Evolutionary conservation across 176 grass and related monocot genomes (phyloP), one percentile per base, ranked within the genome.

Genomic region (Otatea glauca): DNA sequence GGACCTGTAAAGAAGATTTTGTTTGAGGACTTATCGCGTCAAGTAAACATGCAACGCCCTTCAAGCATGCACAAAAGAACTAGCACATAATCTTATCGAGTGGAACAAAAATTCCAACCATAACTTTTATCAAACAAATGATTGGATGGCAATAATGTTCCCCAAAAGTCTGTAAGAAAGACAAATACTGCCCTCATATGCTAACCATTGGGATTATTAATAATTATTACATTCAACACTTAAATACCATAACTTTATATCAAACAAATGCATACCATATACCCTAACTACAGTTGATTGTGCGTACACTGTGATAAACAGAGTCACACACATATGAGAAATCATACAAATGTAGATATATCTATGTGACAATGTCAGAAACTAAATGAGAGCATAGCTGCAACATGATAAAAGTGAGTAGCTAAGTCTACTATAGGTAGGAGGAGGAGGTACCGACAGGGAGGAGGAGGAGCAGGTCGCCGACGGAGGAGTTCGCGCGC

Each of bases 1-100:
- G 96, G 72, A 99, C 97, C 97, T 96, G 97, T 75, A 86, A 94
- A 84, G 15, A 47, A 83, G 75, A 56, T 50, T 90, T 43, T 60
- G 39, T 34, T 18, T 86, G 48, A 87, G 49, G 44, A 42, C 49
- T 73, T 66, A 41, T 68, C 61, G 27, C 79, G 78, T 67, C 17
- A 87, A 41, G 58, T 56, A 77, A 59, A 76, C n/a, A 21, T 9
- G 27, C 62, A 72, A 24, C 43, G 42, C 63, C 56, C 79, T 76
- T 66, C 51, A 50, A 47, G 48, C 78, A 70, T 65, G 23, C 66
- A 79, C 38, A 81, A 32, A 66, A 56, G 38, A 86, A 77, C 6
- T 78, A 73, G 29, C 11, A 73, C 17, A 24, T 0, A 78, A 74
- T 79, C 9, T 55, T 37, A 74, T 11, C 0, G 8, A 38, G 59